Conservation (phyloP, 2,329 filamentous ascomycete genomes). For the Pseudogymnoascus sp. region DNA sequence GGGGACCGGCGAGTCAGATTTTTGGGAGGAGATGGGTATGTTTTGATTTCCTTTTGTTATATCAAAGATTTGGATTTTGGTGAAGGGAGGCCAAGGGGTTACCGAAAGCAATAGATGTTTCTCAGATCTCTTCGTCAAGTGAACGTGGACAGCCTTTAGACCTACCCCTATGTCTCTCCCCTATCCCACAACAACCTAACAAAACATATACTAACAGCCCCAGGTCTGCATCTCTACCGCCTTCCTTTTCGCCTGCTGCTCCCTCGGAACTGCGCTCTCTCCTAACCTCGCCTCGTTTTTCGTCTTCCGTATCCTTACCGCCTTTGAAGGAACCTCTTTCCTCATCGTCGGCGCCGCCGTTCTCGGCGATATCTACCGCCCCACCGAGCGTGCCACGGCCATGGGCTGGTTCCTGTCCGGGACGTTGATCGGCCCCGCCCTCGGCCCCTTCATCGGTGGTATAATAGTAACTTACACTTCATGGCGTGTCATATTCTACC, state of each 20-base stretch:
- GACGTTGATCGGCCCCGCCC: conserved; percentile 61
- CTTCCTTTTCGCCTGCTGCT: conserved; percentile 57
- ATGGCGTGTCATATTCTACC: conserved; percentile 72
- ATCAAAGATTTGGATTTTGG: background rate
- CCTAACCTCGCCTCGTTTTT: conserved; percentile 65
- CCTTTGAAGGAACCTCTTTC: conserved; percentile 68
- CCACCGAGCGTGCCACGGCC: conserved; percentile 62
- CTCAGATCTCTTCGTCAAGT: background rate
- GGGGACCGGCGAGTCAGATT: conserved; percentile 62
- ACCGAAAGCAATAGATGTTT: background rate
- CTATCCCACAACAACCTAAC: background rate
- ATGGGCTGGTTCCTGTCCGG: conserved; percentile 66
- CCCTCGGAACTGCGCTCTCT: conserved; percentile 63
- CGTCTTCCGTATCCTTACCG: conserved; percentile 65
- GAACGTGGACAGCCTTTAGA: background rate
- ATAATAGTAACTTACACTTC: conserved; percentile 66
- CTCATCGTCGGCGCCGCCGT: conserved; percentile 63
- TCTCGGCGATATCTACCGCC: conserved; percentile 59
- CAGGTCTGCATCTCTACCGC: conserved; percentile 53
- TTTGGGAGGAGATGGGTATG: conserved; percentile 51
- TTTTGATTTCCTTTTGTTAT: conserved; percentile 12
- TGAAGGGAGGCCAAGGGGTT: background rate
- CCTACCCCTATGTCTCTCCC: background rate
- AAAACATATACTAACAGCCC: background rate
- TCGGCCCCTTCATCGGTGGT: conserved; percentile 64